Evolutionary conservation across 495 filamentous ascomycete genomes (phyloP).

Genomic region (Hypoxylon lenormandii): DNA sequence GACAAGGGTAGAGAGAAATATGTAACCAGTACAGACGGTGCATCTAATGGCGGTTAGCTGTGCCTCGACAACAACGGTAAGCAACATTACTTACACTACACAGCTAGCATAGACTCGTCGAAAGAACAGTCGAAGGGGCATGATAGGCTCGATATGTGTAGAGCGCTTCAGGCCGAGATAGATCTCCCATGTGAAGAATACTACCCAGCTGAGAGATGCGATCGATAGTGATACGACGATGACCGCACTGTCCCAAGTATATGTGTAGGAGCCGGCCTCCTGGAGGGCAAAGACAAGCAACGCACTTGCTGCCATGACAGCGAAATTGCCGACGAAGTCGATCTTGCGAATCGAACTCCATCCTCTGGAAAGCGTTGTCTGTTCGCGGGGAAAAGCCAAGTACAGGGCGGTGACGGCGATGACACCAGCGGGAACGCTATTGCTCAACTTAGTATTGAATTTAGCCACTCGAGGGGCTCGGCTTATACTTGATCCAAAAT

Average conservation of each 20-base stretch:
- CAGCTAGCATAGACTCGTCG: slow-evolving; percentile 55
- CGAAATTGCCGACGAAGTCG: slow-evolving; percentile 68
- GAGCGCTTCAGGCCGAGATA: slow-evolving; percentile 48
- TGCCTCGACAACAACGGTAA: slow-evolving; percentile 11
- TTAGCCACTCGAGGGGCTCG: too few relatives aligned
- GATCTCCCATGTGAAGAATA: slow-evolving; percentile 62
- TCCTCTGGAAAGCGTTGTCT: slow-evolving; percentile 43
- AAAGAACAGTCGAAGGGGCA: slow-evolving; percentile 55
- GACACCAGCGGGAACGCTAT: slow-evolving; percentile 68
- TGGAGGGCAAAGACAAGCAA: slow-evolving; percentile 70
- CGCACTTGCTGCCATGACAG: slow-evolving; percentile 66
- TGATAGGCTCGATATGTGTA: slow-evolving; percentile 56
- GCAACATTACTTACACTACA: slow-evolving; percentile 57
- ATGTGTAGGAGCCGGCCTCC: slow-evolving; percentile 63
- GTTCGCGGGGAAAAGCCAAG: slow-evolving; percentile 60
- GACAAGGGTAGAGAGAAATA: slow-evolving; percentile 68
- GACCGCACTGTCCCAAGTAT: slow-evolving; percentile 60
- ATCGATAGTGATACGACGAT: slow-evolving; percentile 59
- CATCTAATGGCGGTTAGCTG: slow-evolving; percentile 49
- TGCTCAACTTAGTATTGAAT: slow-evolving; percentile 16
- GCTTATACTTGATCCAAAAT: slow-evolving; percentile 75
- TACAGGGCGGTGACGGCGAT: slow-evolving; percentile 68
- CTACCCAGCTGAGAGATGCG: slow-evolving; percentile 60
- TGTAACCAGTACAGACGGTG: slow-evolving; percentile 67
- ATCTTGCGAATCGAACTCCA: slow-evolving; percentile 55